Evolutionary conservation across 1,284 basidiomycete species (phyloP), one percentile per base, ranked within the genome.

Genomic region (Laetiporus sulphureus): DNA sequence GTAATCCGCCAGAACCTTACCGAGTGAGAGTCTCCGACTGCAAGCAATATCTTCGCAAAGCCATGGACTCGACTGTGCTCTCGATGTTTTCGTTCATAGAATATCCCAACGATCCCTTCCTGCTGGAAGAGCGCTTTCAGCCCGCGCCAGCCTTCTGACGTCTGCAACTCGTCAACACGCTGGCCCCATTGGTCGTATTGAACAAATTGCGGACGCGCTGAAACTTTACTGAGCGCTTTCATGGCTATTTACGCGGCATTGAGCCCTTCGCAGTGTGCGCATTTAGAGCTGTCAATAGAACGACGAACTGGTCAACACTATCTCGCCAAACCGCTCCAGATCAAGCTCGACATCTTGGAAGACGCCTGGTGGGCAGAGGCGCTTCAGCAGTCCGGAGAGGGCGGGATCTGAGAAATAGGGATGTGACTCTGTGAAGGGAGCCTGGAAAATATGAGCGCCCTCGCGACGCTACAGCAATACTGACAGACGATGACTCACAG

Each of bases 171-270:
- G 55, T 87, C 83, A 4, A 85, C 61, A 7, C 81, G 71, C 33
- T 66, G 67, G 0, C 82, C 83, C 77, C 77, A 85, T 48, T 83
- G 76, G 50, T 84, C 67, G 51, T 84, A 86, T 55, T 86, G 83
- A 0, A 68, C 67, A 16, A 85, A 56, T 11, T 58, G 64, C 0
- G 81, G 79, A 18, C 71, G 70, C 1, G 59, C 55, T 1, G 71
- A 63, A 20, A 64, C 67, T 18, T 59, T 55, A 19, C 68, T 69
- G 31, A 81, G 53, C 4, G 62, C 58, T 22, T 77, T 72, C 37
- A 82, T 63, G 18, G 61, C 79, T 20, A 27, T 4, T 18, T 11
- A 45, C n/a, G 18, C 12, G 5, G 18, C 31, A 32, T 32, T 16
- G 7, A 32, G 10, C 8, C 32, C 7, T 7, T 10, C 18, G 8